Evolutionary conservation across 2,329 filamentous ascomycete species (phyloP), one percentile per base, ranked within the genome.

Genomic region (Neofusicoccum umdonicola): DNA sequence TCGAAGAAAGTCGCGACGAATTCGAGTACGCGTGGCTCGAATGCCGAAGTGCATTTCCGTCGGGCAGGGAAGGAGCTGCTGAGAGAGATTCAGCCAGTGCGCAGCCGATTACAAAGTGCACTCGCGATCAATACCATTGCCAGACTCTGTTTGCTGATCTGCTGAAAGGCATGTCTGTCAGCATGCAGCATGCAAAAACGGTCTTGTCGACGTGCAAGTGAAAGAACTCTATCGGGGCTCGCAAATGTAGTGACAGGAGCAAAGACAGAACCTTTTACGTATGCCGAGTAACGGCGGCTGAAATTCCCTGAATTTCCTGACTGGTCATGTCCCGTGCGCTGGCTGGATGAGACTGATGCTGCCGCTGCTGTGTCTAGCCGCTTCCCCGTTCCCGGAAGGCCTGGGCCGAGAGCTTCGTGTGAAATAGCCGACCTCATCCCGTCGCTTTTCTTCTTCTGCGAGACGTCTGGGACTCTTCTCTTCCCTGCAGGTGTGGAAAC

Each of bases 231-330:
- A 27, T 31, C 39, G 22, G 11, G 17, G 22, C 12, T 31, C 31
- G 19, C 41, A 17, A 44, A 39, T 2, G n/a, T 35, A 31, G 41
- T 19, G 41, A 4, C 9, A 22, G 31, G 17, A 7, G 56, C 42
- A 60, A 60, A 12, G 39, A 47, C 41, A 47, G 56, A 60, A 60
- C 56, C 56, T 60, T 60, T 60, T 27, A 22, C 27, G 12, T 13
- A 22, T 37, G 17, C 12, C 15, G 27, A 22, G 27, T 37, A 37
- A 60, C 31, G 56, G 42, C 56, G 27, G 31, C 27, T 22, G 42
- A 19, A 19, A 44, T 45, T 17, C 13, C 41, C 54, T 27, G 56
- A 60, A 60, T 37, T 27, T 15, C n/a, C 27, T n/a, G 56, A 41
- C 42, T 27, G 35, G 31, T 11, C 42, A 37, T 35, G 42, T 22